Conservation (phyloP, 208 protist species). For the Zelonia costaricensis region DNA sequence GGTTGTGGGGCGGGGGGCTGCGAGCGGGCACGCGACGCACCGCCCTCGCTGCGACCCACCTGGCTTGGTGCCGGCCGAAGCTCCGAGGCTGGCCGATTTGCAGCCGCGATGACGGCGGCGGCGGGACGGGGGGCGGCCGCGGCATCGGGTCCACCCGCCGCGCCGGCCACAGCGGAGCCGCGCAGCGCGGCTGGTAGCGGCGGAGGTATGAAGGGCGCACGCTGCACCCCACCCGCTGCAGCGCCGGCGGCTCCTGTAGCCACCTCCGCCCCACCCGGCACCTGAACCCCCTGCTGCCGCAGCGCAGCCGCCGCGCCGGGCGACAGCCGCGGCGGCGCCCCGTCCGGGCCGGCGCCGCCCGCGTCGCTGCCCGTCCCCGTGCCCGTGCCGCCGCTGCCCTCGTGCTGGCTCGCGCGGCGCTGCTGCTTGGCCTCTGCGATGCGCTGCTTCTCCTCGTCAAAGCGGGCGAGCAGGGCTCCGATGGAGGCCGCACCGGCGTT, state of each 20-base stretch:
- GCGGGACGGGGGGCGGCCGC: neutral
- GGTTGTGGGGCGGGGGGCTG: no score
- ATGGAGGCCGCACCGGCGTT: conserved; percentile 28
- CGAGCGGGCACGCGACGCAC: no score
- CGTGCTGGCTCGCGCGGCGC: no score
- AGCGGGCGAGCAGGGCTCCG: conserved; percentile 42
- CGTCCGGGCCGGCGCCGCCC: neutral
- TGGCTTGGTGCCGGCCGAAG: no score
- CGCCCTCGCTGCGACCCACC: no score
- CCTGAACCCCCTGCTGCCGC: conserved; percentile 14
- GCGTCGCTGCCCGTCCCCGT: neutral
- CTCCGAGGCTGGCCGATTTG: no score
- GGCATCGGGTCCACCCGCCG: neutral
- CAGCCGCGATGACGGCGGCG: neutral
- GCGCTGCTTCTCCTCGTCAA: conserved; percentile 55
- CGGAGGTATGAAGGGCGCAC: conserved; percentile 12
- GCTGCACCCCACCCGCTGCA: neutral
- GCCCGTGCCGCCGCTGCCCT: no score
- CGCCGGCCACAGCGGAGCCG: neutral
- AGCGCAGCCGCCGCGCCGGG: conserved; percentile 24
- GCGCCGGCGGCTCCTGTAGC: neutral
- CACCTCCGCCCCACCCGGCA: neutral
- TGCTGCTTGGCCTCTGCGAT: conserved; percentile 16
- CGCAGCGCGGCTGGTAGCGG: conserved; percentile 22
- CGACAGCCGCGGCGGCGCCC: conserved; percentile 3